Conservation (phyloP, 1,284 basidiomycete genomes). For the Boletus semigastroideus region DNA sequence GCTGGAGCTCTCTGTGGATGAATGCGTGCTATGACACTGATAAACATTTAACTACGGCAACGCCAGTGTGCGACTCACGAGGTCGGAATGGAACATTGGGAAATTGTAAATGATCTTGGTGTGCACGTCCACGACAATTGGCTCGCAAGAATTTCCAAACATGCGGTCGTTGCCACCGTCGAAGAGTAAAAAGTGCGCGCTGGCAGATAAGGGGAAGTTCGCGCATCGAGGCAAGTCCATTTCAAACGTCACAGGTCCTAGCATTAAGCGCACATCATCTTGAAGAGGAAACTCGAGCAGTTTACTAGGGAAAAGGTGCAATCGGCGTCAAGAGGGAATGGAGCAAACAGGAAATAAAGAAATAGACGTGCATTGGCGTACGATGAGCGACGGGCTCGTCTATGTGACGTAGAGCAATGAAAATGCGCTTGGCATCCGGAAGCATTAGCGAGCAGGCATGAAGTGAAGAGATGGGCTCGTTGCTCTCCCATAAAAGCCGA, state of each 20-base stretch:
- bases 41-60: not conserved
- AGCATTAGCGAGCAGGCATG: conserved; percentile 19
- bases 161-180: conserved; percentile 16
- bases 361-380: conserved; percentile 22
- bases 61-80: conserved; percentile 13
- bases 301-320: conserved; percentile 12
- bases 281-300: conserved; percentile 22
- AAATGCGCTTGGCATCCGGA: conserved; percentile 20
- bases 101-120: conserved; percentile 20
- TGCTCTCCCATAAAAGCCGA: conserved; percentile 18
- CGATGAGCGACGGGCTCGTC: conserved; percentile 17
- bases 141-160: conserved; percentile 9
- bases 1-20: not conserved
- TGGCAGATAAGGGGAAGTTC: conserved; percentile 20
- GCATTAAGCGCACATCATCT: conserved; percentile 11
- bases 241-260: conserved; percentile 18
- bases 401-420: conserved; percentile 20
- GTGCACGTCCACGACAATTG: conserved; percentile 21
- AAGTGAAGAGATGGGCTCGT: conserved; percentile 19
- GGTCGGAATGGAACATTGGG: conserved; percentile 12
- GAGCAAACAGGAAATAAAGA: not conserved
- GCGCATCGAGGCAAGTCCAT: conserved; percentile 18
- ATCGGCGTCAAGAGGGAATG: conserved; percentile 3
- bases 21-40: conserved; percentile 2
- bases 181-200: conserved; percentile 18